Evolutionary conservation across 441 rosid species (phyloP), one percentile per base, ranked within the genome.

Genomic region (Aquilaria agallochum): DNA sequence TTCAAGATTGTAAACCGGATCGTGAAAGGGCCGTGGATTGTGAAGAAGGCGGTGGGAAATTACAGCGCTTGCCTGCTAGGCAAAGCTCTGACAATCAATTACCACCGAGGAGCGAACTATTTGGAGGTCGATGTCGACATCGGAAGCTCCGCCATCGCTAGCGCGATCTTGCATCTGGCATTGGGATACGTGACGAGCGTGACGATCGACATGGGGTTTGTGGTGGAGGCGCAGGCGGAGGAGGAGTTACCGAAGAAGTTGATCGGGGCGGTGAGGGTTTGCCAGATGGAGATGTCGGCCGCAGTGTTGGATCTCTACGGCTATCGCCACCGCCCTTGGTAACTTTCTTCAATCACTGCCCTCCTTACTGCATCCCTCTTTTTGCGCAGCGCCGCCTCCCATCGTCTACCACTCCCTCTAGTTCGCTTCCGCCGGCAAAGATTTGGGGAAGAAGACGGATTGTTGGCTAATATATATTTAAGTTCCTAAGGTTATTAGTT

Each of bases 191-290:
- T 79, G 67, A 78, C 89, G 52, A 68, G 68, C 74, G 81, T 92
- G 60, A 72, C 80, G 2, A 45, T 76, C 11, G 96, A 89, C 42
- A 73, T 87, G 86, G 15, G 15, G 15, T 15, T 89, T 54, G 74
- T 87, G 49, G 83, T 87, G 53, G 95, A 92, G 79, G 81, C 86
- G 15, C 15, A 15, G 15, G 15, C 0, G 54, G 92, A 85, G 74
- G 82, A 80, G 9, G 96, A 87, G 83, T 71, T 89, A 69, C 96
- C 96, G 30, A 95, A 89, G 80, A 89, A 62, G 65, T 66, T 92
- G 62, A 74, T 89, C 7, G 96, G 97, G 11, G 88, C 87, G 1
- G 58, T 83, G 0, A 15, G 15, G 15, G 15, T 15, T 15, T 15
- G 15, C 15, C 15, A 15, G 15, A 15, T 15, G 15, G 15, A 15